Percentiles rank a stretch among this genome's conserved stretches.
These are phyloP conservation scores for Sporothrix euskadiensis DNA, from an alignment of 2,329 filamentous ascomycete species.

Conservation along the genomic window DNA sequence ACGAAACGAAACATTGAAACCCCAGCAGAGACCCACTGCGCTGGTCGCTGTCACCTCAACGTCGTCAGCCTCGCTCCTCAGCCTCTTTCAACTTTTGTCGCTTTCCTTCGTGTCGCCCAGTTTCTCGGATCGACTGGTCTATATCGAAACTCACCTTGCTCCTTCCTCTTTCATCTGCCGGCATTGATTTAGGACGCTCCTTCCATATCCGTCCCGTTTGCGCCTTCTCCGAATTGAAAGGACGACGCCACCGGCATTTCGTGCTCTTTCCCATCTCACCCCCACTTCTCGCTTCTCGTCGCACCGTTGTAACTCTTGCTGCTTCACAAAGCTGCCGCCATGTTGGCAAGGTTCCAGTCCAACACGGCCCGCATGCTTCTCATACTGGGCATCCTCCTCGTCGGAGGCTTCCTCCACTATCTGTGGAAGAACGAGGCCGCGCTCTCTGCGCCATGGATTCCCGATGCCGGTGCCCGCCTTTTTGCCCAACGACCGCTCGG, in stretches of 20 bases:
- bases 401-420: conserved; percentile 46
- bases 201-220: background rate
- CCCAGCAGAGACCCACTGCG: background rate
- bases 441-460: conserved; percentile 50
- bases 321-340: conserved; percentile 16
- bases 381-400: conserved; percentile 41
- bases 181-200: background rate
- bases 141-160: background rate
- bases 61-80: background rate
- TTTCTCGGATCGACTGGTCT: background rate
- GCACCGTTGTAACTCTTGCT: background rate
- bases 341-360: conserved; percentile 27
- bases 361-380: conserved; percentile 42
- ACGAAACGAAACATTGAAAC: conserved; percentile 14
- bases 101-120: background rate
- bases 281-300: background rate
- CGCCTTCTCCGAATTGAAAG: background rate
- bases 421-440: conserved; percentile 49
- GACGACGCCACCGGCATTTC: background rate
- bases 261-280: background rate
- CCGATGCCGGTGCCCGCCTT: conserved; percentile 48
- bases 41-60: background rate
- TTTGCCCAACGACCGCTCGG: conserved; percentile 54
- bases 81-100: background rate
- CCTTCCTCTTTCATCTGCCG: background rate